Evolutionary conservation across 208 protist species (phyloP).

Genomic region (Angomonas desouzai): DNA sequence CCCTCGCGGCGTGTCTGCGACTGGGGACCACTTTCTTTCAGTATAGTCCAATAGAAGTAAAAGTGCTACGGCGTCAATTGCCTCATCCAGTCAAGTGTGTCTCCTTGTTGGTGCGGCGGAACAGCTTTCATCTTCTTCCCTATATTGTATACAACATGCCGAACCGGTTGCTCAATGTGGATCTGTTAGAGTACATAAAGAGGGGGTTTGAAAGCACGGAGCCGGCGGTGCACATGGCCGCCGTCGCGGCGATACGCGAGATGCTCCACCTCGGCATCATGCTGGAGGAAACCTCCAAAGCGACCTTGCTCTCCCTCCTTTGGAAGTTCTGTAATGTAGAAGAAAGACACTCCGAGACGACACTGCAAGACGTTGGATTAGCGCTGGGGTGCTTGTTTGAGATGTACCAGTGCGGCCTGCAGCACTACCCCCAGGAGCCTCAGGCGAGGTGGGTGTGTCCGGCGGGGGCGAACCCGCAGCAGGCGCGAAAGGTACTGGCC

Average conservation of each 20-base stretch:
- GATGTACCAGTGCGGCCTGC: not conserved
- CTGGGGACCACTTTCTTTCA: slow-evolving; percentile 51
- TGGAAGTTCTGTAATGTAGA: slow-evolving; percentile 28
- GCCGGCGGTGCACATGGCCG: slow-evolving; percentile 27
- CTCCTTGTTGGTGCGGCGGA: slow-evolving; percentile 31
- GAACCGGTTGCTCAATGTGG: slow-evolving; percentile 16
- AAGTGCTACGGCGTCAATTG: slow-evolving; percentile 34
- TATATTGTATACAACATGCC: slow-evolving; percentile 20
- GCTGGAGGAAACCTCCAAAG: slow-evolving; percentile 26
- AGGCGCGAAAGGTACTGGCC: slow-evolving; percentile 40
- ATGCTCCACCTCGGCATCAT: slow-evolving; percentile 27
- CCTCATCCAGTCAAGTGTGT: slow-evolving; percentile 46
- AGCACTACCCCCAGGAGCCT: not conserved
- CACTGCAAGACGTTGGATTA: not conserved
- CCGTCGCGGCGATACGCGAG: slow-evolving; percentile 23
- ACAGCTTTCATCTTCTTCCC: slow-evolving; percentile 38
- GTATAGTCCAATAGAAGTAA: slow-evolving; percentile 23
- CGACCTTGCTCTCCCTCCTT: slow-evolving; percentile 17
- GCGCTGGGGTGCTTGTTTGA: not conserved
- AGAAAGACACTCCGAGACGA: slow-evolving; percentile 25
- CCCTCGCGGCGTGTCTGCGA: slow-evolving; percentile 24
- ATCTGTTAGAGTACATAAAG: slow-evolving; percentile 38
- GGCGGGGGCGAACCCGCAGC: slow-evolving; percentile 29
- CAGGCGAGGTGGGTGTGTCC: slow-evolving; percentile 38
- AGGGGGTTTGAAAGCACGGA: slow-evolving; percentile 21